These are phyloP conservation scores for Petrea volubilis DNA, from an alignment of 257 asterid genomes.

Conservation along the genomic window DNA sequence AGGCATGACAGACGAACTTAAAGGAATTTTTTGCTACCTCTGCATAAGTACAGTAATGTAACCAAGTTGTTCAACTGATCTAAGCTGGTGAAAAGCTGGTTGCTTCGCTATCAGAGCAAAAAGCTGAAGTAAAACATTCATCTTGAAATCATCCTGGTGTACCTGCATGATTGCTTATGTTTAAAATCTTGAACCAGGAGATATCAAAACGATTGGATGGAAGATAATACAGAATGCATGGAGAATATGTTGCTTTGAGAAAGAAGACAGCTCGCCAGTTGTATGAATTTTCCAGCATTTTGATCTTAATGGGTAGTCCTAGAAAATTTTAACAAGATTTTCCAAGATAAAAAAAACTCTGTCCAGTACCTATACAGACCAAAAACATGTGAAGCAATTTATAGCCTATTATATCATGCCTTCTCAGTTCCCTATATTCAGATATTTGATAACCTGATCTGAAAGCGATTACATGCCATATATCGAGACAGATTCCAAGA, in stretches of 20 bases:
- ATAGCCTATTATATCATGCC: not conserved
- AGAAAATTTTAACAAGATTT: not conserved
- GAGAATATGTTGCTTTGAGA: not conserved
- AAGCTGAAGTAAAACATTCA: slow-evolving; percentile 85
- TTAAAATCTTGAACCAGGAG: slow-evolving; percentile 17
- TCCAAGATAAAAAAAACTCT: not conserved
- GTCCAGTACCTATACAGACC: not conserved
- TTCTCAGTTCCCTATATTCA: not conserved
- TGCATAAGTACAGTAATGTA: slow-evolving; percentile 87
- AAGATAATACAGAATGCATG: not conserved
- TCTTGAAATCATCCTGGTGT: slow-evolving; percentile 85
- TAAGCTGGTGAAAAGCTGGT: slow-evolving; percentile 96
- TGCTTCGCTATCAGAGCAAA: slow-evolving; percentile 91
- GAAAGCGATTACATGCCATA: not conserved
- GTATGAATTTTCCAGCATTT: not conserved
- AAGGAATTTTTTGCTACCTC: slow-evolving; percentile 48
- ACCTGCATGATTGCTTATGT: slow-evolving; percentile 51
- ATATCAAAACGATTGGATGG: not conserved
- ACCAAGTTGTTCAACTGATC: slow-evolving; percentile 99
- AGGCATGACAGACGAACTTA: slow-evolving; percentile 11
- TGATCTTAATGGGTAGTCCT: not conserved
- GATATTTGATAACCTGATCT: not conserved
- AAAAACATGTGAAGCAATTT: not conserved
- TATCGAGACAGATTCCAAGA: not conserved
- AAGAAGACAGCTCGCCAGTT: not conserved